These are phyloP conservation scores for Amauroascus niger DNA, from an alignment of 2,329 filamentous ascomycete species.

Conservation along the genomic window DNA sequence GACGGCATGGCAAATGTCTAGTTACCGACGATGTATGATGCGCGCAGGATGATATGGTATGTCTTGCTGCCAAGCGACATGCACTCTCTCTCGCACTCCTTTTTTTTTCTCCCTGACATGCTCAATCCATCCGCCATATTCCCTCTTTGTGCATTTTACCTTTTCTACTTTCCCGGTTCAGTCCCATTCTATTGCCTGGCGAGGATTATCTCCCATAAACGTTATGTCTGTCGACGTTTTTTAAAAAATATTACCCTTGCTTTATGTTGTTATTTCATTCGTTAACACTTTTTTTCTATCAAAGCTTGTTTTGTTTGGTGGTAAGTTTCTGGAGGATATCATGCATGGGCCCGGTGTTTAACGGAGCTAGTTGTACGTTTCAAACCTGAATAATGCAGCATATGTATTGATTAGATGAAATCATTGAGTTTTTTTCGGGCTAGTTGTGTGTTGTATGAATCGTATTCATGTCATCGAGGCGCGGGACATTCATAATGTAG, in stretches of 20 bases:
- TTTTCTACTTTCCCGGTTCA: neutral
- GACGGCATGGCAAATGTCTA: neutral
- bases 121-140: neutral
- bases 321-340: constrained; percentile 8
- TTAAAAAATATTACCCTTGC: neutral
- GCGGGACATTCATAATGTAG: too few relatives aligned
- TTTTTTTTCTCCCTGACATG: neutral
- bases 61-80: neutral
- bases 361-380: constrained; percentile 3
- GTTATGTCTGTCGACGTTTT: neutral
- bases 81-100: neutral
- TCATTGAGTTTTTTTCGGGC: constrained; percentile 3
- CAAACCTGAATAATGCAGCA: constrained; percentile 3
- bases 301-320: neutral
- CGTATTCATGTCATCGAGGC: neutral
- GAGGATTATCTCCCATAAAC: neutral
- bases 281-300: neutral
- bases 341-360: constrained; percentile 10
- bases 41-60: constrained; percentile 4
- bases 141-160: neutral
- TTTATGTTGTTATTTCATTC: neutral
- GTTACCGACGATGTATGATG: constrained; percentile 6
- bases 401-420: constrained; percentile 2
- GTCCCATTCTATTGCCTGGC: neutral
- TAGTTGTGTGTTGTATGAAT: neutral